Evolutionary conservation across 208 protist species (phyloP), one percentile per base, ranked within the genome.

Genomic region (Crithidia bombi): DNA sequence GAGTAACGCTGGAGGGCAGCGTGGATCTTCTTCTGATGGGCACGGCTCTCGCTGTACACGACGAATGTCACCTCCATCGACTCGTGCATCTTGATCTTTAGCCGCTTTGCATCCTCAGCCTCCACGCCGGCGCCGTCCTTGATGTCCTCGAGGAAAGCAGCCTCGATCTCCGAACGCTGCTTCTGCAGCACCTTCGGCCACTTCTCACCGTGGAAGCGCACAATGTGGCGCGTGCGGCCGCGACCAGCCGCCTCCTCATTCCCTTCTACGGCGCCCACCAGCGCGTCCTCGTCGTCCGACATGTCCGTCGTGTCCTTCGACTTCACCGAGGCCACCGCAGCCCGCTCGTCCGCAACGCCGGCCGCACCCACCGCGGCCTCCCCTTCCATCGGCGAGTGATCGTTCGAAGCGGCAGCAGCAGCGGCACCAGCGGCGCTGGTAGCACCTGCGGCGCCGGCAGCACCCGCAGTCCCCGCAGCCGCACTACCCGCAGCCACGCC

Each of bases 171-270:
- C 0, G 54, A 36, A 26, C 26, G 54, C 49, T 74, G 61, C 17
- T 50, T 65, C 41, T 39, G 57, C 49, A 83, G 55, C 26, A 87
- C 56, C 47, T 69, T 52, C 10, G 47, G 56, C 85, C 85, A 90
- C 63, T 66, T 63, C n/a, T 52, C 49, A 33, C 85, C 85, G 65
- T 75, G 82, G 69, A 91, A 91, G 57, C 73, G 82, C 41, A 88
- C 70, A 19, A 70, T 81, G 73, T 91, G 82, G 56, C 75, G 79
- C 1, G 73, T 79, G 58, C 80, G 78, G 63, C 63, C 47, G 38
- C 55, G 41, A 7, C 65, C 57, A 14, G 43, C 1, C 56, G 32
- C 65, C 28, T 64, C 70, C 21, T 55, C 50, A 17, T 44, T 52
- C 32, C 21, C 39, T 26, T 67, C 56, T 3, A 25, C 58, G 14